These are phyloP conservation scores for Litchi chinensis DNA, from an alignment of 345 rosid genomes.

Conservation along the genomic window DNA sequence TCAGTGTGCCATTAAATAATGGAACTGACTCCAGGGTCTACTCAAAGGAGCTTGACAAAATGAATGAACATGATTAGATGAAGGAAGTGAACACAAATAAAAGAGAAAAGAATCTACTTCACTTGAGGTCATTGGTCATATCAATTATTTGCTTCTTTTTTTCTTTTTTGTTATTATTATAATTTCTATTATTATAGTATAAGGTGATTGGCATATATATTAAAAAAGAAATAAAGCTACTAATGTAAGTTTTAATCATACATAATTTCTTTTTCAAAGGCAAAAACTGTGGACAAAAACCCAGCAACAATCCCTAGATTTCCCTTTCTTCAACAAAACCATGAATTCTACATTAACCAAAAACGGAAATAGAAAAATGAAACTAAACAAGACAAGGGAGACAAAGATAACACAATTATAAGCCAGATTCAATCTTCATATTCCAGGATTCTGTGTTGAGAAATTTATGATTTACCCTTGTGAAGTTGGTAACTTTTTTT, in stretches of 20 bases:
- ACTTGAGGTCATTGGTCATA: slow-evolving; percentile 16
- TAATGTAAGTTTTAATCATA: slow-evolving; percentile 14
- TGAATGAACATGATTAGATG: slow-evolving; percentile 6
- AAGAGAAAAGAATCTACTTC: slow-evolving; percentile 27
- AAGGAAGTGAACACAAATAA: not conserved
- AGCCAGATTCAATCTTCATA: not conserved
- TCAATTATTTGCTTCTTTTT: not conserved
- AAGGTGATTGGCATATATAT: not conserved
- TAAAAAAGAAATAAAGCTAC: slow-evolving; percentile 13
- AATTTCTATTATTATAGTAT: slow-evolving; percentile 10
- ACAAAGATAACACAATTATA: not conserved
- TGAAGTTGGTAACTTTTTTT: not conserved
- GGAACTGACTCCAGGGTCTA: slow-evolving; percentile 1
- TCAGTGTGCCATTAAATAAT: slow-evolving; percentile 13
- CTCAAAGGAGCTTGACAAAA: slow-evolving; percentile 13
- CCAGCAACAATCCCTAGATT: slow-evolving; percentile 22
- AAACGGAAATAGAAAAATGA: not conserved
- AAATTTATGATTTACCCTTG: not conserved
- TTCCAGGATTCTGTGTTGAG: not conserved
- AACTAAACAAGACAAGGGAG: not conserved
- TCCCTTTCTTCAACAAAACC: slow-evolving; percentile 27
- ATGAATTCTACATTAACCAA: slow-evolving; percentile 13
- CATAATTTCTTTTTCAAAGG: slow-evolving; percentile 20
- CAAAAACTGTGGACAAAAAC: slow-evolving; percentile 22
- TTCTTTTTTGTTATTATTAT: not conserved